Conservation (phyloP, 1,284 basidiomycete genomes). For the Amylostereum chailletii region DNA sequence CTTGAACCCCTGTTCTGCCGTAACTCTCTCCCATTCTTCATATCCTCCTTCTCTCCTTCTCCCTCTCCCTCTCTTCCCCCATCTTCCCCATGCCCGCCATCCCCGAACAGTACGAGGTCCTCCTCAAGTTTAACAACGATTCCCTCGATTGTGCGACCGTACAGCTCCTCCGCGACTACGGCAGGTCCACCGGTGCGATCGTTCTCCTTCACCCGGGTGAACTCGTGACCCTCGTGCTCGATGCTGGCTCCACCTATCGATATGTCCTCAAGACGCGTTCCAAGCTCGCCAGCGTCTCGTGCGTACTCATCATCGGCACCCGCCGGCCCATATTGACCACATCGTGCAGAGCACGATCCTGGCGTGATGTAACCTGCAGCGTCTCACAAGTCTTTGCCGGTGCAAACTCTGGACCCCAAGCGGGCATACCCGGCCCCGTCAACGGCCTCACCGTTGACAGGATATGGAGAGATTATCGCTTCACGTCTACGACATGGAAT, state of each 20-base stretch:
- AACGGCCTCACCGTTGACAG: constrained; percentile 57
- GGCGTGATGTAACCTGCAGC: constrained; percentile 54
- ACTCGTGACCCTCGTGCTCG: constrained; percentile 53
- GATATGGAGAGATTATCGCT: constrained; percentile 58
- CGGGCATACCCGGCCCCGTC: constrained; percentile 17
- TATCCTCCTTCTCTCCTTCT: constrained; percentile 7
- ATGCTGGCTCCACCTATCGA: constrained; percentile 58
- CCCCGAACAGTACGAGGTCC: constrained; percentile 50
- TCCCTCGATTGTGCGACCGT: constrained; percentile 55
- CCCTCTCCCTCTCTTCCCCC: constrained; percentile 11
- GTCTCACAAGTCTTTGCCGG: constrained; percentile 52
- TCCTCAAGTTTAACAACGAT: constrained; percentile 63
- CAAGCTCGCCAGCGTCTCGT: constrained; percentile 65
- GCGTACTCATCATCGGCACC: constrained; percentile 20
- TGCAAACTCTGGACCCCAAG: constrained; percentile 21
- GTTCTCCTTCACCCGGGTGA: constrained; percentile 56
- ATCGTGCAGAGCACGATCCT: constrained; percentile 44
- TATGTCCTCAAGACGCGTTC: constrained; percentile 58
- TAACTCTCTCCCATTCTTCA: constrained; percentile 13
- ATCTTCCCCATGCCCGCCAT: constrained; percentile 33
- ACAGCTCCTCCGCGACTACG: constrained; percentile 58
- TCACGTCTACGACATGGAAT: constrained; percentile 21
- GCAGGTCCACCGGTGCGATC: constrained; percentile 41
- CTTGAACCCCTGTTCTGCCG: constrained; percentile 11
- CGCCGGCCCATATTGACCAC: constrained; percentile 4